Evolutionary conservation across 75 land plant species (phyloP).

Genomic region (Pinus albicaulis): DNA sequence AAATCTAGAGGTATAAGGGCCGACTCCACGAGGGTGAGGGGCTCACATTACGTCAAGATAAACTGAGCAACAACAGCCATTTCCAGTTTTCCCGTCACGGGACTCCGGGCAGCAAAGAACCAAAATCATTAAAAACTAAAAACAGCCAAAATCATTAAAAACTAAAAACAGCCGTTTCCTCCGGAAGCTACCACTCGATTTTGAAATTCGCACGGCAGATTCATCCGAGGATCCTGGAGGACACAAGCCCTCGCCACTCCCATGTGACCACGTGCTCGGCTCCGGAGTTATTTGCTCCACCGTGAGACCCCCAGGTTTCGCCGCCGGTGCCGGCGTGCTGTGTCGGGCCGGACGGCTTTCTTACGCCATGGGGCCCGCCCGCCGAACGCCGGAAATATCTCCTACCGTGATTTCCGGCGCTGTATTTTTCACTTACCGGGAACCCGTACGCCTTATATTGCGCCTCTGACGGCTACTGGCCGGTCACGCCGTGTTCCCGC

Average conservation of each 20-base stretch:
- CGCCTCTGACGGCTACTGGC: no score
- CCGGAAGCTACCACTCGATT: not conserved
- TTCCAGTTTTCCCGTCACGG: slow-evolving; percentile 1
- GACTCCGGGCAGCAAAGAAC: not conserved
- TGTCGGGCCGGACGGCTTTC: no score
- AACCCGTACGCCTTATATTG: no score
- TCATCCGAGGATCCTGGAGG: not conserved
- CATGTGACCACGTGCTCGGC: not conserved
- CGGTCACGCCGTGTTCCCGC: no score
- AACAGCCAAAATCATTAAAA: not conserved
- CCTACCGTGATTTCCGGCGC: no score
- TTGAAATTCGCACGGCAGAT: not conserved
- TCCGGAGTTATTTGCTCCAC: not conserved
- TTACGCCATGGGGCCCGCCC: no score
- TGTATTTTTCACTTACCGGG: no score
- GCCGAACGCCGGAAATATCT: no score
- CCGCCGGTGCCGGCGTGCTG: no score
- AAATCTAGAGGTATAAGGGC: not conserved
- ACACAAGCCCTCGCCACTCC: not conserved
- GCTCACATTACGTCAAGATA: not conserved
- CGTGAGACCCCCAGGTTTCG: no score
- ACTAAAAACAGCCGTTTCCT: not conserved
- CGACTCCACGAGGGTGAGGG: not conserved
- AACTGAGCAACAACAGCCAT: not conserved
- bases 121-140: not conserved